These are phyloP conservation scores for Penstemon eatonii DNA, from an alignment of 257 asterid genomes.

Conservation along the genomic window DNA sequence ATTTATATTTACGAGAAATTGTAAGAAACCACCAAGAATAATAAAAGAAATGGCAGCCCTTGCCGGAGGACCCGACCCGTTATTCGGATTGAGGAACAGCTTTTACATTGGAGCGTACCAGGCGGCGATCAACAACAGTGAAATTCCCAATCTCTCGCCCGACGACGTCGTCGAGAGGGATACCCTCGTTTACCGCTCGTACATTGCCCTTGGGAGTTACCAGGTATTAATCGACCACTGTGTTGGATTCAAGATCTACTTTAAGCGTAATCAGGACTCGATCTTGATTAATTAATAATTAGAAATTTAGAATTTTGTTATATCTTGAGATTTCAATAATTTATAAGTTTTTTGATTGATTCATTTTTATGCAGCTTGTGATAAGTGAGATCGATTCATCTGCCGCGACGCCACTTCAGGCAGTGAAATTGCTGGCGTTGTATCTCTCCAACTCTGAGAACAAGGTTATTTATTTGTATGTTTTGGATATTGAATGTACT, in stretches of 20 bases:
- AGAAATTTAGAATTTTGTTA: neutral
- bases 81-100: constrained; percentile 83
- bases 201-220: constrained; percentile 83
- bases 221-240: constrained; percentile 47
- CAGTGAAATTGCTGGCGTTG: constrained; percentile 84
- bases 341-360: constrained; percentile 10
- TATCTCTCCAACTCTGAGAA: constrained; percentile 69
- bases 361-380: constrained; percentile 59
- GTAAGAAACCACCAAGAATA: neutral
- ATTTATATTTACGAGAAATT: constrained; percentile 10
- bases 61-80: constrained; percentile 80
- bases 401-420: constrained; percentile 96
- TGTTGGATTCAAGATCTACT: constrained; percentile 29
- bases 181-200: constrained; percentile 76
- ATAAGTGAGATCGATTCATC: constrained; percentile 87
- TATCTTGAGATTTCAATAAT: neutral
- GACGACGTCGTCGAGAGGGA: constrained; percentile 86
- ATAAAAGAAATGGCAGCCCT: constrained; percentile 36
- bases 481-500: neutral
- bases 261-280: constrained; percentile 22
- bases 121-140: constrained; percentile 95
- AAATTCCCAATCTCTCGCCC: constrained; percentile 75
- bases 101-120: constrained; percentile 93
- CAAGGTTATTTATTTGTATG: constrained; percentile 46
- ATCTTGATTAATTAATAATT: neutral